Evolutionary conservation across 305 asterid genomes (phyloP).

Genomic region (Stenogyne calaminthoides): DNA sequence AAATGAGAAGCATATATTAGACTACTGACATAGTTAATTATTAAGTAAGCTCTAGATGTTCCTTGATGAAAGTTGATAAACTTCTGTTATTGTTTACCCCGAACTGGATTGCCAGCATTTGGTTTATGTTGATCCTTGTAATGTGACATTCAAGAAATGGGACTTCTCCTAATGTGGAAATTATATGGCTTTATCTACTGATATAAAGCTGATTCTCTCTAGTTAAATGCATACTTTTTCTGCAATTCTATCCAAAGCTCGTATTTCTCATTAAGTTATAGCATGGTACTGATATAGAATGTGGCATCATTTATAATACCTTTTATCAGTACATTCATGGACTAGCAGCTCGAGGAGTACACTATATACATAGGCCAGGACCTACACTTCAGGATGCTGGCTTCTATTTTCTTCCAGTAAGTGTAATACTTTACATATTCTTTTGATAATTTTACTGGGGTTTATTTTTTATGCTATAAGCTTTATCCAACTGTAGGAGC

Average conservation of each 20-base stretch:
- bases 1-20: constrained; percentile 16
- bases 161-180: background rate
- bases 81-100: background rate
- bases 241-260: background rate
- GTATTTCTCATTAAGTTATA: background rate
- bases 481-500: constrained; percentile 55
- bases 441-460: background rate
- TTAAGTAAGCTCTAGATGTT: constrained; percentile 19
- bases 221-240: constrained; percentile 7
- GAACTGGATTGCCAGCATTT: background rate
- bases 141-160: background rate
- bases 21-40: background rate
- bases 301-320: constrained; percentile 4
- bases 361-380: constrained; percentile 85
- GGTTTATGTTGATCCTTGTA: constrained; percentile 15
- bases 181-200: constrained; percentile 3
- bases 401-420: constrained; percentile 84
- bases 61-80: background rate
- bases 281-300: background rate
- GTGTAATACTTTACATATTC: constrained; percentile 12
- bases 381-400: constrained; percentile 84
- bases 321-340: constrained; percentile 80
- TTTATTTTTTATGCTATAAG: constrained; percentile 32
- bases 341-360: constrained; percentile 88
- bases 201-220: constrained; percentile 7